These are phyloP conservation scores for Aspergillus tamarii DNA, from an alignment of 2,329 filamentous ascomycete species.

Conservation along the genomic window DNA sequence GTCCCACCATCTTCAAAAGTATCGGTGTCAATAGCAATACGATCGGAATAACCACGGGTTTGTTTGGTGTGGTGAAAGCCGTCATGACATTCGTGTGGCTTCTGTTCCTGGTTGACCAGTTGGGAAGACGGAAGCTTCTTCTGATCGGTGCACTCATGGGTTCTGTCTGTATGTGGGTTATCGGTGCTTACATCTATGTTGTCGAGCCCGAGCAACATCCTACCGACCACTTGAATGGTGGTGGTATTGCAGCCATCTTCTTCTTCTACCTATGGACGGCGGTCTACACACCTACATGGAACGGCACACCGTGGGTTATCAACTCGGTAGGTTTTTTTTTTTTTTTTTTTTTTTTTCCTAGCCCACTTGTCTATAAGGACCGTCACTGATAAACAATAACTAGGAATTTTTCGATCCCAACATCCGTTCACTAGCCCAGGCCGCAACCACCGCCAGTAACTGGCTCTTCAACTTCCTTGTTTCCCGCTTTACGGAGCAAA, in stretches of 20 bases:
- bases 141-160: slow-evolving; percentile 66
- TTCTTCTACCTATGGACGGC: slow-evolving; percentile 77
- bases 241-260: slow-evolving; percentile 51
- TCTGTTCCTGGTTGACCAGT: slow-evolving; percentile 67
- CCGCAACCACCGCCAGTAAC: slow-evolving; percentile 57
- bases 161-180: slow-evolving; percentile 44
- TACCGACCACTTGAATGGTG: slow-evolving; percentile 24
- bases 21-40: slow-evolving; percentile 62
- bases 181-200: slow-evolving; percentile 39
- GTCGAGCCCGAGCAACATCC: slow-evolving; percentile 34
- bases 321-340: slow-evolving; percentile 52
- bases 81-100: slow-evolving; percentile 69
- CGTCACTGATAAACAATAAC: slow-evolving; percentile 16
- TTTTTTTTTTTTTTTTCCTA: background rate
- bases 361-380: background rate
- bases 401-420: slow-evolving; percentile 72
- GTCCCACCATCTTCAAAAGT: slow-evolving; percentile 67
- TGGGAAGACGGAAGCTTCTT: slow-evolving; percentile 65
- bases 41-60: slow-evolving; percentile 68
- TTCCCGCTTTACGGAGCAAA: slow-evolving; percentile 43
- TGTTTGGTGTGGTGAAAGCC: slow-evolving; percentile 77
- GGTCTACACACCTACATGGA: slow-evolving; percentile 73
- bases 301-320: slow-evolving; percentile 75
- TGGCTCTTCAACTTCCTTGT: slow-evolving; percentile 43
- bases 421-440: slow-evolving; percentile 70